Evolutionary conservation across 208 protist species (phyloP), one percentile per base, ranked within the genome.

Genomic region (Acanthamoeba triangularis): DNA sequence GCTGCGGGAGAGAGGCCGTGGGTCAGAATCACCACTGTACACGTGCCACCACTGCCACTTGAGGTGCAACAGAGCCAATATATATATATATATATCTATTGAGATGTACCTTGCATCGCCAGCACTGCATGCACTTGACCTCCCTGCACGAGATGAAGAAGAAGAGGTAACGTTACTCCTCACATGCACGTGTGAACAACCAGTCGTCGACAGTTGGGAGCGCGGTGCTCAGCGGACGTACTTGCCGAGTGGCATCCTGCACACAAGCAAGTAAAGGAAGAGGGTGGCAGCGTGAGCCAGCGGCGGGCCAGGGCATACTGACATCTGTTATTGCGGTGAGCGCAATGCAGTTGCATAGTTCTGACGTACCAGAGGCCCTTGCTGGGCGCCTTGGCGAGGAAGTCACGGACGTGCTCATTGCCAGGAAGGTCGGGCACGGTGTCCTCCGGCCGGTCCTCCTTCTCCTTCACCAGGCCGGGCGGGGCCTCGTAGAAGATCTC

Each of bases 111-210:
- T 90, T 90, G 56, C 82, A 90, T 18, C 82, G 82, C 41, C 41
- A 90, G 18, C 82, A 90, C 82, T 90, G 82, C 82, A 90, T 90
- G 56, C 82, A 90, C 52, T 90, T 90, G 33, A 90, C 82, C 52
- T 90, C 82, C 35, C 82, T 90, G 49, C 35, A 20, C 49, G 49
- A 16, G 49, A 13, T 54, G 49, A 13, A 13, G 49, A 61, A 61
- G 23, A 7, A 59, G 59, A 37, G 41, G 16, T 13, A 47, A 52
- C 10, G 41, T 90, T 6, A 8, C 18, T 11, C 20, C 49, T 65
- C 30, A 6, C 23, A n/a, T 90, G 11, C 23, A 8, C n/a, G 44
- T 59, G 37, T 41, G 5, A 90, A 47, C 20, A 49, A 47, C n/a
- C n/a, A n/a, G n/a, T n/a, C n/a, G n/a, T n/a, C 6, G 47, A 85